phyloP scores from a whole-genome alignment of 805 yeast species.

The Dipodascus albidus region DNA sequence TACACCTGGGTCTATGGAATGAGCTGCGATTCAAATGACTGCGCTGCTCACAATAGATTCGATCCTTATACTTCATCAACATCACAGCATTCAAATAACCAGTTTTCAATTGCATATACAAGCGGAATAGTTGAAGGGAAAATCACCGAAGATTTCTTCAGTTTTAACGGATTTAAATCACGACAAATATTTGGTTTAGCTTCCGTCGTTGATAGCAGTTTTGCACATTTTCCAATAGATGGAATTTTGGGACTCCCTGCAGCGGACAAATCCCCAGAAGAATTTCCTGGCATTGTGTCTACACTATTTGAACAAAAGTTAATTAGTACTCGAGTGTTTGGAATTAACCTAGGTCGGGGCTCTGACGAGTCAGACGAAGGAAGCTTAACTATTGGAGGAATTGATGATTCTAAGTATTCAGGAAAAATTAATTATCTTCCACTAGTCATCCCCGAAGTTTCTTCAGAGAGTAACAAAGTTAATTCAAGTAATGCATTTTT shows the following conservation, averaged over 20 bases:
- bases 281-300: constrained; percentile 20
- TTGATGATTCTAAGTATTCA: constrained; percentile 26
- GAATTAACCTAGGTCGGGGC: constrained; percentile 32
- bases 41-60: constrained; percentile 24
- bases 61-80: constrained; percentile 9
- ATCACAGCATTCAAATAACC: constrained; percentile 11
- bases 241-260: constrained; percentile 55
- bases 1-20: constrained; percentile 51
- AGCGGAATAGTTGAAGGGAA: constrained; percentile 43
- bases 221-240: constrained; percentile 39
- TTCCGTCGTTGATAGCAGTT: constrained; percentile 38
- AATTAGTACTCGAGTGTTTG: constrained; percentile 29
- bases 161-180: constrained; percentile 28
- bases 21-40: constrained; percentile 36
- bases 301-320: constrained; percentile 16
- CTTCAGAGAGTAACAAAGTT: neutral
- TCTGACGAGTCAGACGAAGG: constrained; percentile 28
- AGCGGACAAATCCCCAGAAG: constrained; percentile 26
- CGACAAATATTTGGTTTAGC: constrained; percentile 42
- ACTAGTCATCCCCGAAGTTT: constrained; percentile 20
- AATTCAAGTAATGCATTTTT: constrained; percentile 8
- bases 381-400: constrained; percentile 33
- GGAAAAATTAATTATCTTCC: constrained; percentile 33
- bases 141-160: constrained; percentile 30
- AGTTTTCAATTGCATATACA: constrained; percentile 41